Evolutionary conservation across 2,329 filamentous ascomycete genomes (phyloP).

Genomic region (Sporothrix euskadiensis): DNA sequence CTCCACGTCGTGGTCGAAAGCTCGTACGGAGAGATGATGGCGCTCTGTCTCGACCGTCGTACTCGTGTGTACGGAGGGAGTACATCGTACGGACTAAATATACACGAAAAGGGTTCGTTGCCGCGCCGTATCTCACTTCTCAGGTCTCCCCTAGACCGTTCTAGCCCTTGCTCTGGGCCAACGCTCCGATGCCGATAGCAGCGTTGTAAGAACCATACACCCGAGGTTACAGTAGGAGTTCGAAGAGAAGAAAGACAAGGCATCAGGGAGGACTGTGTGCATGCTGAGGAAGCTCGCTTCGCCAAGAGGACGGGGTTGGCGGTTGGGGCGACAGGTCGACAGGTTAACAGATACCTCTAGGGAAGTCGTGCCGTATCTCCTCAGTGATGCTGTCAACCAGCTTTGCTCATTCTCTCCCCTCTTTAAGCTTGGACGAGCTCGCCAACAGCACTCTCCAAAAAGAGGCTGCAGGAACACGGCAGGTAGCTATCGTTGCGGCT

Average conservation of each 20-base stretch:
- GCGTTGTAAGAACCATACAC: not conserved
- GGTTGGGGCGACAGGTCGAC: too few species aligned
- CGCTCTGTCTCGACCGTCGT: not conserved
- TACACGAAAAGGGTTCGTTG: not conserved
- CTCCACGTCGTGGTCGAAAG: not conserved
- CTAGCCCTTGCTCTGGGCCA: not conserved
- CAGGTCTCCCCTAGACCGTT: not conserved
- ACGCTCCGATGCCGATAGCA: not conserved
- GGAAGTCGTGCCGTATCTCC: not conserved
- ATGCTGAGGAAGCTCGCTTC: not conserved
- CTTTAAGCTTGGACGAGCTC: not conserved
- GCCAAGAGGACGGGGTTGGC: not conserved
- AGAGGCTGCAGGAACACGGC: not conserved
- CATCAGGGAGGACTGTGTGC: too few species aligned
- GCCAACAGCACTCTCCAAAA: not conserved
- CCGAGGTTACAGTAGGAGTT: not conserved
- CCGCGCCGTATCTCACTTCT: not conserved
- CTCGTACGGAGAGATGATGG: not conserved
- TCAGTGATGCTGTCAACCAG: not conserved
- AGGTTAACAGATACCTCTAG: not conserved
- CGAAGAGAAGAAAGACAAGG: not conserved
- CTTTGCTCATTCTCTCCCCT: not conserved
- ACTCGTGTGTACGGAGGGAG: not conserved
- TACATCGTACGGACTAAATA: too few species aligned
- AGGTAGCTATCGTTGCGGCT: not conserved